Conservation (phyloP, 2,329 filamentous ascomycete genomes). For the Phoma sp. region DNA sequence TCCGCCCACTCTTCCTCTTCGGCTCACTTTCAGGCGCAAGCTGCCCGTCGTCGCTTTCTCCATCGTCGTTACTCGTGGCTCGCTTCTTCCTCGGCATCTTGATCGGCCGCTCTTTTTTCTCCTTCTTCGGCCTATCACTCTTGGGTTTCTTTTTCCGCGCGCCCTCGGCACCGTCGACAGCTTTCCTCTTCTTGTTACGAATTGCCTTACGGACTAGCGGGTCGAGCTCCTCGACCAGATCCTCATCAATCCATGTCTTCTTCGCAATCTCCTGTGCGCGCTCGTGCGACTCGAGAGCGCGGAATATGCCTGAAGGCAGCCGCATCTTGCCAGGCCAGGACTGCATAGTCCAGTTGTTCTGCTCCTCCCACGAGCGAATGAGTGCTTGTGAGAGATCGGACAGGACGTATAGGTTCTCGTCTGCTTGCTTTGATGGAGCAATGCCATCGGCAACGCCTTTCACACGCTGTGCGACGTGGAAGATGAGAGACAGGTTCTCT, state of each 20-base stretch:
- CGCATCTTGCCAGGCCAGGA: slow-evolving; percentile 82
- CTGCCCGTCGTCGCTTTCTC: slow-evolving; percentile 38
- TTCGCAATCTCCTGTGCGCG: slow-evolving; percentile 85
- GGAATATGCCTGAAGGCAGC: slow-evolving; percentile 80
- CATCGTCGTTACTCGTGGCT: slow-evolving; percentile 40
- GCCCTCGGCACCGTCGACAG: slow-evolving; percentile 36
- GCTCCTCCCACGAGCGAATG: slow-evolving; percentile 85
- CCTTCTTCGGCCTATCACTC: slow-evolving; percentile 37
- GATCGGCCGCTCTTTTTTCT: slow-evolving; percentile 36
- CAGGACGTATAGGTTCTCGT: slow-evolving; percentile 81
- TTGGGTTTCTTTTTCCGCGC: slow-evolving; percentile 45
- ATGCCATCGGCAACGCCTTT: slow-evolving; percentile 90
- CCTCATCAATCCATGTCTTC: slow-evolving; percentile 82
- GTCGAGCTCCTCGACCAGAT: slow-evolving; percentile 76
- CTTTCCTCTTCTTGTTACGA: slow-evolving; percentile 63
- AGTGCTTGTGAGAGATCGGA: slow-evolving; percentile 86
- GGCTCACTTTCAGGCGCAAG: slow-evolving; percentile 50
- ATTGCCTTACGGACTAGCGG: slow-evolving; percentile 73
- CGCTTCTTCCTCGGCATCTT: slow-evolving; percentile 51
- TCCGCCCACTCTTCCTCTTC: slow-evolving; percentile 52
- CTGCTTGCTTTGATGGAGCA: slow-evolving; percentile 59
- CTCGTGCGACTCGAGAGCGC: slow-evolving; percentile 75
- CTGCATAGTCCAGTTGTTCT: slow-evolving; percentile 84
- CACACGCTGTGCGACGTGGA: slow-evolving; percentile 88
- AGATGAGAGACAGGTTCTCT: slow-evolving; percentile 86